phyloP scores from a whole-genome alignment of 176 grass and related monocot species.

The Poa pratensis region DNA sequence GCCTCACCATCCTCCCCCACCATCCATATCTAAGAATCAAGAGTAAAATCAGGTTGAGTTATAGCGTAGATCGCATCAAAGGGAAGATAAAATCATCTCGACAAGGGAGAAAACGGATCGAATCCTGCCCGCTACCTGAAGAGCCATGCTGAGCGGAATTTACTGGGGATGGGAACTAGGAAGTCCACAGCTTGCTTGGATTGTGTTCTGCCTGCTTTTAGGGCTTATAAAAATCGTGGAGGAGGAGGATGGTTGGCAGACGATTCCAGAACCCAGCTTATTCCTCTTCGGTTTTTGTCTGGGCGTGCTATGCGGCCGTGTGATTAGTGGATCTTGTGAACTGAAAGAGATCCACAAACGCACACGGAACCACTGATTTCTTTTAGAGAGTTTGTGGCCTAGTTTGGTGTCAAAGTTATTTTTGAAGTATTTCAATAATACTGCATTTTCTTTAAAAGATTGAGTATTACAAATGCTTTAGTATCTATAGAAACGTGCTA shows the following conservation, averaged over 20 bases:
- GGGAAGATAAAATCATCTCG: neutral
- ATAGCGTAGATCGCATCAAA: neutral
- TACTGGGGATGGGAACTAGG: neutral
- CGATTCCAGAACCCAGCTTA: slow-evolving; percentile 21
- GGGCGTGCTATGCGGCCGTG: neutral
- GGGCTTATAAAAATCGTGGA: neutral
- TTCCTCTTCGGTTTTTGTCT: slow-evolving; percentile 15
- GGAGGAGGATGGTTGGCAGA: neutral
- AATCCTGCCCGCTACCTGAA: slow-evolving; percentile 2
- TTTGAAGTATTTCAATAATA: too few species aligned
- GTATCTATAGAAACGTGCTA: too few species aligned
- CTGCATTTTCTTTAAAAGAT: too few species aligned
- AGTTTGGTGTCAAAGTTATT: too few species aligned
- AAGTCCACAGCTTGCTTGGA: slow-evolving; percentile 12
- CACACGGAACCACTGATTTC: neutral
- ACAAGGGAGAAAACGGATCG: neutral
- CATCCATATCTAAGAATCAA: slow-evolving; percentile 66
- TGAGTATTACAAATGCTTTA: too few species aligned
- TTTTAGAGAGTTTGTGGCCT: neutral
- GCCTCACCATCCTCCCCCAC: slow-evolving; percentile 70
- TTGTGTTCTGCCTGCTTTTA: neutral
- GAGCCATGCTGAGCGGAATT: slow-evolving; percentile 32
- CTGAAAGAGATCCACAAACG: neutral
- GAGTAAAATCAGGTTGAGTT: neutral
- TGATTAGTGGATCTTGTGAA: neutral